phyloP scores from a whole-genome alignment of 257 asterid species.

The Solanum lycopersicoides region DNA sequence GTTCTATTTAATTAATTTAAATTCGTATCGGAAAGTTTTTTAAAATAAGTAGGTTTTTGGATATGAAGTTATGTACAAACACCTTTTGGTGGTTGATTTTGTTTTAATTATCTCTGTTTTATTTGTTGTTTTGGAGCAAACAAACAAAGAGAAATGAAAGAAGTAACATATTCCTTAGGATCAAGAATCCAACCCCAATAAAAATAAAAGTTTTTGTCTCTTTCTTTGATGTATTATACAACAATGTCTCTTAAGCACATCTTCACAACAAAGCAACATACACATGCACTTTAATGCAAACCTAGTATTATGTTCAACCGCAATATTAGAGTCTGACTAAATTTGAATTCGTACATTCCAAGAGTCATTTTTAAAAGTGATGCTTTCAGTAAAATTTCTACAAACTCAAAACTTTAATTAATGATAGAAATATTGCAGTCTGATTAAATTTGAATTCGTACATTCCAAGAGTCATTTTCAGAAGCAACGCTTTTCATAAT shows the following conservation, averaged over 20 bases:
- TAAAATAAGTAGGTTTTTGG: too few species aligned
- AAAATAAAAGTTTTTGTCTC: neutral
- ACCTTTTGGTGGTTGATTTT: too few species aligned
- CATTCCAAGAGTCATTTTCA: too few species aligned
- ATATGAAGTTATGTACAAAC: neutral
- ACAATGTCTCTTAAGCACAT: neutral
- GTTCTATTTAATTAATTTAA: neutral
- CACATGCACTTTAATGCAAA: neutral
- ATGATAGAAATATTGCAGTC: too few species aligned
- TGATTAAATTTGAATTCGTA: too few species aligned
- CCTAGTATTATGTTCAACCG: neutral
- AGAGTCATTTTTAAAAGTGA: neutral
- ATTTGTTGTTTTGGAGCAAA: neutral
- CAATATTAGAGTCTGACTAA: neutral
- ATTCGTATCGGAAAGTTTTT: neutral
- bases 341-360: neutral
- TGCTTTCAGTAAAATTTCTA: neutral
- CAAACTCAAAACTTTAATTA: neutral
- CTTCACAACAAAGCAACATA: neutral
- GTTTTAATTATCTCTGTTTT: neutral
- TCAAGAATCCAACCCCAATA: neutral
- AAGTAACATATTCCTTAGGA: neutral
- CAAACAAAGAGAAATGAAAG: neutral
- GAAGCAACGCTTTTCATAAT: too few species aligned
- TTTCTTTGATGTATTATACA: neutral